A percentile compares a stretch with the other conserved stretches of the same genome.
These are phyloP conservation scores for Circinella umbellata DNA, from an alignment of 371 early-diverging fungal species.

Conservation along the genomic window DNA sequence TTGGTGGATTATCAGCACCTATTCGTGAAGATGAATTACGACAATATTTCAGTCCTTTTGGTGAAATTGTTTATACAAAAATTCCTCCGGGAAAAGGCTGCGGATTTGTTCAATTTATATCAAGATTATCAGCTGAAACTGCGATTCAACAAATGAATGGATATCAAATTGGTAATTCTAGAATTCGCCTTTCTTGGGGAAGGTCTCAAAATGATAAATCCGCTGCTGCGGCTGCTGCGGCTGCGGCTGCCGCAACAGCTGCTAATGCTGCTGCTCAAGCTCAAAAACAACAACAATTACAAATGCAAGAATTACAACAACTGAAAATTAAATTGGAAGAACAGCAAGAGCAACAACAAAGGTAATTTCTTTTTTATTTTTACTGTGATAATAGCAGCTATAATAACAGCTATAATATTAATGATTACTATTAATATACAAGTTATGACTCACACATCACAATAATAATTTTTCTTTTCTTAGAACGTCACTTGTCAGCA, in stretches of 20 bases:
- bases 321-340: neutral
- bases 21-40: conserved; percentile 85
- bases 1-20: conserved; percentile 84
- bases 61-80: conserved; percentile 89
- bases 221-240: conserved; percentile 24
- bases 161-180: conserved; percentile 78
- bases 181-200: conserved; percentile 92
- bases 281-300: conserved; percentile 21
- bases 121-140: conserved; percentile 81
- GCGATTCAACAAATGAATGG: conserved; percentile 92
- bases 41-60: conserved; percentile 81
- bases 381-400: neutral
- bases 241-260: conserved; percentile 21
- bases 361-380: neutral
- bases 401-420: too few species aligned
- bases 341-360: conserved; percentile 3
- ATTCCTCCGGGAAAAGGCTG: conserved; percentile 94
- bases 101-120: conserved; percentile 91
- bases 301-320: neutral
- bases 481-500: neutral
- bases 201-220: conserved; percentile 69
- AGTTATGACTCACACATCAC: neutral
- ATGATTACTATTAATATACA: neutral
- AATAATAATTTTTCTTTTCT: too few species aligned
- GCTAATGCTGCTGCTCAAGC: conserved; percentile 7